Percentiles rank a stretch among this genome's conserved stretches.
Evolutionary conservation across 805 yeast genomes (phyloP).

Genomic region (Ogataea trehaloabstinens): DNA sequence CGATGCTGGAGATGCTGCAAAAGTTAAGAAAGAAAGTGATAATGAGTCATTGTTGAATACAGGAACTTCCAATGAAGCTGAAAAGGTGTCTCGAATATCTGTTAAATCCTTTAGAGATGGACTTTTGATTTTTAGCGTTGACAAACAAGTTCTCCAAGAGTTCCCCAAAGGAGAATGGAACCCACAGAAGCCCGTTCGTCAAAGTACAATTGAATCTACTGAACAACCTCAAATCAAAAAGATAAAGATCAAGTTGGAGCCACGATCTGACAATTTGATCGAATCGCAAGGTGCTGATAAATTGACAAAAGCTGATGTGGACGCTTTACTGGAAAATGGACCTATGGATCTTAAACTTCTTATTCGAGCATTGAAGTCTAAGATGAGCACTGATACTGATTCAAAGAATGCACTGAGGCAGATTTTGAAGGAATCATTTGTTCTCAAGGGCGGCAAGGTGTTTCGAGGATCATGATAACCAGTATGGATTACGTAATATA

Average conservation of each 20-base stretch:
- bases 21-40: constrained; percentile 38
- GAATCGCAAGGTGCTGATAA: constrained; percentile 4
- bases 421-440: constrained; percentile 28
- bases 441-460: constrained; percentile 32
- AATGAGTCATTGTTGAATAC: constrained; percentile 31
- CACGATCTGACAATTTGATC: constrained; percentile 13
- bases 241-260: constrained; percentile 23
- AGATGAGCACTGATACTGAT: constrained; percentile 61
- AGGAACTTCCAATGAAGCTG: constrained; percentile 9
- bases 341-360: constrained; percentile 55
- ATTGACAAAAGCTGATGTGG: constrained; percentile 69
- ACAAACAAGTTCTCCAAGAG: constrained; percentile 52
- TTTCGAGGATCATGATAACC: no score
- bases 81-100: constrained; percentile 25
- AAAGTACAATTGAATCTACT: constrained; percentile 13
- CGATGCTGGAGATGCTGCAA: constrained; percentile 26
- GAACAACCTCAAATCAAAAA: constrained; percentile 31
- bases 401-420: constrained; percentile 59
- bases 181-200: constrained; percentile 46
- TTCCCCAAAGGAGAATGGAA: constrained; percentile 88
- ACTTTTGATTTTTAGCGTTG: constrained; percentile 61
- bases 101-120: constrained; percentile 49
- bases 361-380: constrained; percentile 56
- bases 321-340: constrained; percentile 54
- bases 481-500: no score